Base-by-base conservation (phyloP, 148 eudicot species). In the Simmondsia chinensis region DNA sequence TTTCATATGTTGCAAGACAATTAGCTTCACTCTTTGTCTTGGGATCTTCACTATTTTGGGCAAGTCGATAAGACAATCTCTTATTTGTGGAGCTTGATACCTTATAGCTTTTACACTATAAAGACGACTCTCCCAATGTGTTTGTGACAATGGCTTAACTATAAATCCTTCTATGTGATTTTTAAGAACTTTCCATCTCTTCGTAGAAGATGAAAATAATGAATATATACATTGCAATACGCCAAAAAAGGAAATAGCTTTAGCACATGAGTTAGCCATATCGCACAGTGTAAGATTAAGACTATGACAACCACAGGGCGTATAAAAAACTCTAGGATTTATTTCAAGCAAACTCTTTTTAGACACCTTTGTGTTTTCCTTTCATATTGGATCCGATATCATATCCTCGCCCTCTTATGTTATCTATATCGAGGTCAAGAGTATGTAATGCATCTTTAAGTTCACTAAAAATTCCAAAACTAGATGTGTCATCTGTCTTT, bases 51-150 rank as follows among this genome's bases (percentile, higher is more conserved):
- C 48, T 45, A 12, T 1, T 47, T 12, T 59, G 42, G 0, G 31
- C 35, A 4, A 52, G 1, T 65, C 9, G 20, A 41, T 32, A 21
- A 61, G 50, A 41, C 52, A 62, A 33, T 60, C 22, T 52, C 65
- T 15, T 25, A 69, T 34, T 18, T 61, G 32, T 7, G 10, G 9
- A 2, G 25, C 3, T 37, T 40, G 35, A 43, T 33, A 53, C 22
- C 62, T 58, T 7, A 51, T 69, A n/a, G 56, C 50, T 46, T 63
- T 57, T 3, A 64, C 54, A 43, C 56, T 64, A 3, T 64, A 50
- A 53, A 63, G 14, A 31, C 65, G 53, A 58, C 57, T 64, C 24
- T 48, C 46, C 61, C 64, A 52, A 38, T 35, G 57, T 27, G 63
- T 63, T 5, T 20, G 2, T 27, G 54, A 57, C 38, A 46, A 52